Percentiles rank a stretch among this genome's conserved stretches.
phyloP scores from a whole-genome alignment of 805 yeast species.

The Yarrowia phangngaensis region DNA sequence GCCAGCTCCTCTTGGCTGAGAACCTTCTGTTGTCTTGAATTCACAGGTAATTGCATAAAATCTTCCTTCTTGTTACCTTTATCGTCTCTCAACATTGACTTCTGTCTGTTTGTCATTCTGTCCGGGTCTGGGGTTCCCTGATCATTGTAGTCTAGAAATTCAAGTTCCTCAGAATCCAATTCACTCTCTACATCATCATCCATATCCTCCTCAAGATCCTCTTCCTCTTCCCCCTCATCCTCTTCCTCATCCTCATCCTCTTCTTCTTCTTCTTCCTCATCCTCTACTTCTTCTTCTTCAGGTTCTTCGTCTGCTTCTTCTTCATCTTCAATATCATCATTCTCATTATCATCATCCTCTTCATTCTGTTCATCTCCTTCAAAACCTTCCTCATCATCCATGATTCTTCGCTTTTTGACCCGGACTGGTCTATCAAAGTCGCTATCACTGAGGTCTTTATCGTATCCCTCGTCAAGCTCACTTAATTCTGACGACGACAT shows the following conservation, averaged over 20 bases:
- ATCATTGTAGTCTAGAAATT: slow-evolving; percentile 19
- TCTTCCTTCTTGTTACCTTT: slow-evolving; percentile 1
- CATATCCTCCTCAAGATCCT: neutral
- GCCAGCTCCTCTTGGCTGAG: slow-evolving; percentile 82
- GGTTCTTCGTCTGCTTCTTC: too few species aligned
- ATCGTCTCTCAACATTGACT: slow-evolving; percentile 11
- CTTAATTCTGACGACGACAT: slow-evolving; percentile 23
- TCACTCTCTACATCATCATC: neutral
- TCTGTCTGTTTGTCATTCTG: slow-evolving; percentile 16
- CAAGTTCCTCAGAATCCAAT: slow-evolving; percentile 23
- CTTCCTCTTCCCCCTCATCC: neutral
- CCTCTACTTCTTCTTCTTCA: too few species aligned
- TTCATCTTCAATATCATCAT: too few species aligned
- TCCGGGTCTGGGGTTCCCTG: slow-evolving; percentile 17
- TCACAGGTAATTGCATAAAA: slow-evolving; percentile 7
- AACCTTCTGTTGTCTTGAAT: slow-evolving; percentile 44
- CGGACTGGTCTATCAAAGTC: slow-evolving; percentile 14
- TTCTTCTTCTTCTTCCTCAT: slow-evolving; percentile 1
- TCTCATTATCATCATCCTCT: neutral
- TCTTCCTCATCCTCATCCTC: slow-evolving; percentile 1
- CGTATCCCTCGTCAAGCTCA: slow-evolving; percentile 23
- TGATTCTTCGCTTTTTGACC: neutral
- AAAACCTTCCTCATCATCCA: neutral
- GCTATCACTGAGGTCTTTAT: slow-evolving; percentile 9
- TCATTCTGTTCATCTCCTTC: neutral